These are phyloP conservation scores for Rickenella mellea DNA, from an alignment of 768 basidiomycete genomes.

Conservation along the genomic window DNA sequence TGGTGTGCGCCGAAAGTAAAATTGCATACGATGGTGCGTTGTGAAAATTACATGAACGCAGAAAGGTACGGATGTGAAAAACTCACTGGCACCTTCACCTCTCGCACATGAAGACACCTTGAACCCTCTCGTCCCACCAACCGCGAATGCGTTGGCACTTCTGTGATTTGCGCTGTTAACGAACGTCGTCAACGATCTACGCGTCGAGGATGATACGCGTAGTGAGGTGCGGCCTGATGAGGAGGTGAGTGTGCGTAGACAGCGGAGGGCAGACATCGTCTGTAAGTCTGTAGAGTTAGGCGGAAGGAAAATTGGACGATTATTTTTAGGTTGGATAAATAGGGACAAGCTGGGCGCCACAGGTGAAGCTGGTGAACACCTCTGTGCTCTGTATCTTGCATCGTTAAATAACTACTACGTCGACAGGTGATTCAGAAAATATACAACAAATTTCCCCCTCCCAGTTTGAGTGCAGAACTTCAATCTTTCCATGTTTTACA, in stretches of 20 bases:
- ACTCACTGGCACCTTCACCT: conserved; percentile 34
- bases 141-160: conserved; percentile 8
- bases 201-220: conserved; percentile 18
- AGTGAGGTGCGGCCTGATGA: conserved; percentile 30
- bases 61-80: not conserved
- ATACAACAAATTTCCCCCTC: too few species aligned
- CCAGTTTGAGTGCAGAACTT: too few species aligned
- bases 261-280: conserved; percentile 56
- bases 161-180: not conserved
- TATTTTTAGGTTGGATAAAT: too few species aligned
- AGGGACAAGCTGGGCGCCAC: too few species aligned
- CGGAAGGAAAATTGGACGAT: conserved; percentile 1
- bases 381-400: too few species aligned
- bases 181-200: conserved; percentile 10
- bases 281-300: too few species aligned
- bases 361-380: too few species aligned
- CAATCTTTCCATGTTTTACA: too few species aligned
- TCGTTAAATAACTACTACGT: too few species aligned
- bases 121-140: conserved; percentile 29
- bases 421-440: too few species aligned
- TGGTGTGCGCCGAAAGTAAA: not conserved
- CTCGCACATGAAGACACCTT: conserved; percentile 27
- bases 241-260: conserved; percentile 46
- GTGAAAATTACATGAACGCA: not conserved
- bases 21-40: not conserved